These are phyloP conservation scores for Taphrina flavorubra DNA, from an alignment of 1,139 yeast species.

Conservation along the genomic window DNA sequence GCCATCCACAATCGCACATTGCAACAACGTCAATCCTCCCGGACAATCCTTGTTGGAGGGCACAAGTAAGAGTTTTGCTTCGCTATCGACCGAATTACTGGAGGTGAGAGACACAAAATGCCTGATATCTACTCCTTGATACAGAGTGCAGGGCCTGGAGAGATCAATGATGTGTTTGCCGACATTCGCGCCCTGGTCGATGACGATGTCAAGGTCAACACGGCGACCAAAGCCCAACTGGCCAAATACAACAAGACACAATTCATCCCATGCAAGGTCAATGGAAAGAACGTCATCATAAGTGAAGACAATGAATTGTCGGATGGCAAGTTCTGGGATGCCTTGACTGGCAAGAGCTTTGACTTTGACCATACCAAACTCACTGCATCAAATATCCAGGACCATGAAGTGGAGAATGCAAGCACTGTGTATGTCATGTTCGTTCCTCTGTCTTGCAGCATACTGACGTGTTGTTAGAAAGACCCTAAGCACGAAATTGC, in stretches of 20 bases:
- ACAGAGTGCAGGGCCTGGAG: constrained; percentile 40
- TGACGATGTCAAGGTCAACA: constrained; percentile 49
- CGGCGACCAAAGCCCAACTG: constrained; percentile 52
- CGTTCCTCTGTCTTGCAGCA: too few species aligned
- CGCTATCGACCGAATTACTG: too few species aligned
- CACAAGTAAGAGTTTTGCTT: too few species aligned
- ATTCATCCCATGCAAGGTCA: constrained; percentile 55
- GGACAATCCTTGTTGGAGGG: too few species aligned
- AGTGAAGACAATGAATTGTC: constrained; percentile 58
- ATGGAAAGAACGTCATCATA: constrained; percentile 53
- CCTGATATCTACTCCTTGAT: constrained; percentile 31
- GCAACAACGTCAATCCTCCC: neutral
- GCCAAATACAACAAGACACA: constrained; percentile 57
- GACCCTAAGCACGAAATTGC: constrained; percentile 41
- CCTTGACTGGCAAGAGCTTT: constrained; percentile 59
- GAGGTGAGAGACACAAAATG: neutral
- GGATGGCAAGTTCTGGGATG: constrained; percentile 58
- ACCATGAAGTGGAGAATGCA: constrained; percentile 8
- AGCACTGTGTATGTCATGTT: constrained; percentile 3
- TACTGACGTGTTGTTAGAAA: neutral
- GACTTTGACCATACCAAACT: constrained; percentile 64
- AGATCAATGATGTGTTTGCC: constrained; percentile 46
- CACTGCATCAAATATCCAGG: constrained; percentile 41
- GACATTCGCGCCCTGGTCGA: constrained; percentile 53
- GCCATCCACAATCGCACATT: too few species aligned